phyloP scores from a whole-genome alignment of 495 filamentous ascomycete species.

The Zalerion maritima region DNA sequence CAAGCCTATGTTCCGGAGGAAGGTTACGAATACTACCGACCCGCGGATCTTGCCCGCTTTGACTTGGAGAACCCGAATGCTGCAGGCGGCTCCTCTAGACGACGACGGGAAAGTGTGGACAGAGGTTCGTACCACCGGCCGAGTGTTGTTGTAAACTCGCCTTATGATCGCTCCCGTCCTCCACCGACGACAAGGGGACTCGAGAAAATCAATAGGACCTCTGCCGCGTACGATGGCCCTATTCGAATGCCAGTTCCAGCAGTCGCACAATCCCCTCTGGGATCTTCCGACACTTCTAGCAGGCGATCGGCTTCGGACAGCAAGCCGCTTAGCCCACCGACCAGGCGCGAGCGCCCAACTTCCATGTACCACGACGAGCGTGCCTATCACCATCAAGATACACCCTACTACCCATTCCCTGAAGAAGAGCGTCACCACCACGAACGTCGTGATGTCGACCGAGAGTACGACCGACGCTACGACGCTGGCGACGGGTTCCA shows the following conservation, averaged over 20 bases:
- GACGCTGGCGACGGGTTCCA: constrained; percentile 18
- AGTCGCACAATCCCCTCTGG: constrained; percentile 20
- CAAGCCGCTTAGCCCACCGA: constrained; percentile 17
- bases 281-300: constrained; percentile 17
- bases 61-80: constrained; percentile 41
- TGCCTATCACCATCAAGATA: constrained; percentile 26
- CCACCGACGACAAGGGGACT: constrained; percentile 48
- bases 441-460: constrained; percentile 18
- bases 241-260: constrained; percentile 30
- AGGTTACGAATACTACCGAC: constrained; percentile 59
- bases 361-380: constrained; percentile 32
- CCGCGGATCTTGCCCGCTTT: constrained; percentile 51
- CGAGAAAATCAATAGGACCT: constrained; percentile 36
- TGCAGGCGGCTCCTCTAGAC: constrained; percentile 22
- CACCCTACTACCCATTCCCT: constrained; percentile 23
- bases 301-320: constrained; percentile 14
- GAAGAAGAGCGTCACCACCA: constrained; percentile 21
- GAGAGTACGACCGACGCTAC: constrained; percentile 4
- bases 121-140: constrained; percentile 43
- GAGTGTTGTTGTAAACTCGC: constrained; percentile 44
- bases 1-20: too few relatives aligned
- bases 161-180: constrained; percentile 35
- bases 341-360: constrained; percentile 22
- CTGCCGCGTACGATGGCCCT: constrained; percentile 28
- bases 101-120: constrained; percentile 36